Conservation (phyloP, 768 basidiomycete genomes). For the Mycena belliarum region DNA sequence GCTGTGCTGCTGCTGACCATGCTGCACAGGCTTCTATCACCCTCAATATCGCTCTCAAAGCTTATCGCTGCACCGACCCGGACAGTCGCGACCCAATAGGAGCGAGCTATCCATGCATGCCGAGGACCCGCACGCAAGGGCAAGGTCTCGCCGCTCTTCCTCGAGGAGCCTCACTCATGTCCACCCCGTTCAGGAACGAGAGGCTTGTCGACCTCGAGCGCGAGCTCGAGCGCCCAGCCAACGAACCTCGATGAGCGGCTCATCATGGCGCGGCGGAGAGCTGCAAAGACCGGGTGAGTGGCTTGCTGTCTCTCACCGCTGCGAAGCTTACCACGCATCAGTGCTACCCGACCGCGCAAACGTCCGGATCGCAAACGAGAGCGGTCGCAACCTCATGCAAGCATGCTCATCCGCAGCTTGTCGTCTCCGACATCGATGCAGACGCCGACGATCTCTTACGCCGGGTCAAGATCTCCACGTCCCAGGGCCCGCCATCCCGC, state of each 20-base stretch:
- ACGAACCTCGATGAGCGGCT: slow-evolving; percentile 60
- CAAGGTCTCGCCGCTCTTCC: slow-evolving; percentile 23
- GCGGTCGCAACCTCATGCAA: slow-evolving; percentile 32
- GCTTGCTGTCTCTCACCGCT: background rate
- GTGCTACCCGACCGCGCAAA: slow-evolving; percentile 47
- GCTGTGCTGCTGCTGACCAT: too few species aligned
- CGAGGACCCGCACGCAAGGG: slow-evolving; percentile 34
- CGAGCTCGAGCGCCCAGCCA: slow-evolving; percentile 37
- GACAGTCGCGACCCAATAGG: background rate
- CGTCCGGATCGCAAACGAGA: slow-evolving; percentile 42
- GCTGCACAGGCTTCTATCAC: too few species aligned
- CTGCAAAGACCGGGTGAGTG: slow-evolving; percentile 54
- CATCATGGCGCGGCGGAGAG: slow-evolving; percentile 63
- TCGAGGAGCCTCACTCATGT: too few species aligned
- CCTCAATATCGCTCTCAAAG: too few species aligned
- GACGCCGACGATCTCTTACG: slow-evolving; percentile 77
- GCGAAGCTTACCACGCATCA: slow-evolving; percentile 27
- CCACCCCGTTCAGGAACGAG: too few species aligned
- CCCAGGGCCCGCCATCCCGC: slow-evolving; percentile 39
- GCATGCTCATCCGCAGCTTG: slow-evolving; percentile 37
- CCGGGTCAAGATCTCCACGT: slow-evolving; percentile 63
- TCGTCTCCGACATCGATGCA: slow-evolving; percentile 46
- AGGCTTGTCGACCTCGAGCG: too few species aligned
- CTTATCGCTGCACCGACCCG: too few species aligned
- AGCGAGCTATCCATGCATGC: slow-evolving; percentile 28